Evolutionary conservation across 208 protist genomes (phyloP).

Genomic region (Trypanosoma melophagium): DNA sequence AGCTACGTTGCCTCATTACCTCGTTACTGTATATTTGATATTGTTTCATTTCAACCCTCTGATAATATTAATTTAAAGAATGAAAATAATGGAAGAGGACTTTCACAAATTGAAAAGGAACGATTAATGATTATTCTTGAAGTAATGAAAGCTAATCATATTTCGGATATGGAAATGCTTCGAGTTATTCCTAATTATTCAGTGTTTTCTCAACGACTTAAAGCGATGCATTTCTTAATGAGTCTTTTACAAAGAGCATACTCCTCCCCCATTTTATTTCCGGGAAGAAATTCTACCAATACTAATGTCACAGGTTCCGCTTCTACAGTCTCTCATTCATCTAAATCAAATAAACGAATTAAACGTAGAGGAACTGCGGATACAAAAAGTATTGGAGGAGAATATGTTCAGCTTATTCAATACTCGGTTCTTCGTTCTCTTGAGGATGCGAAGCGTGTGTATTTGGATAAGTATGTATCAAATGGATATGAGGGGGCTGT

Average conservation of each 20-base stretch:
- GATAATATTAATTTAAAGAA: not conserved
- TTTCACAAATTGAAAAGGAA: constrained; percentile 30
- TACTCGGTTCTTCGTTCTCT: constrained; percentile 60
- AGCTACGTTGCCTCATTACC: constrained; percentile 68
- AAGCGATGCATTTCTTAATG: constrained; percentile 71
- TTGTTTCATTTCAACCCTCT: constrained; percentile 58
- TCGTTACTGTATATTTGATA: constrained; percentile 78
- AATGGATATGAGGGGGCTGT: constrained; percentile 83
- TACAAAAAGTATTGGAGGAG: constrained; percentile 38
- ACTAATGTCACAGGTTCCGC: not conserved
- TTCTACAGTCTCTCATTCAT: too few relatives aligned
- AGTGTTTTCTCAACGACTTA: constrained; percentile 80
- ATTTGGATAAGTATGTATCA: constrained; percentile 51
- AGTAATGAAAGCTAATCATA: constrained; percentile 26
- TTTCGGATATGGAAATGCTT: constrained; percentile 62
- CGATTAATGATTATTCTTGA: constrained; percentile 23
- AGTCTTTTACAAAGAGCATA: constrained; percentile 45
- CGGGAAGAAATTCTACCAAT: constrained; percentile 3
- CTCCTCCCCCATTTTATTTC: constrained; percentile 48
- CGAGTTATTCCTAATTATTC: constrained; percentile 75
- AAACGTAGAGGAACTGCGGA: not conserved
- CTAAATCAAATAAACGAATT: not conserved
- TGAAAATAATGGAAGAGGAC: constrained; percentile 16
- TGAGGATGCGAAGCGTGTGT: constrained; percentile 42
- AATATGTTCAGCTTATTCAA: constrained; percentile 61